Percentiles rank a stretch among this genome's conserved stretches.
These are phyloP conservation scores for Penicillium sp. DNA, from an alignment of 2,329 filamentous ascomycete species.

Conservation along the genomic window DNA sequence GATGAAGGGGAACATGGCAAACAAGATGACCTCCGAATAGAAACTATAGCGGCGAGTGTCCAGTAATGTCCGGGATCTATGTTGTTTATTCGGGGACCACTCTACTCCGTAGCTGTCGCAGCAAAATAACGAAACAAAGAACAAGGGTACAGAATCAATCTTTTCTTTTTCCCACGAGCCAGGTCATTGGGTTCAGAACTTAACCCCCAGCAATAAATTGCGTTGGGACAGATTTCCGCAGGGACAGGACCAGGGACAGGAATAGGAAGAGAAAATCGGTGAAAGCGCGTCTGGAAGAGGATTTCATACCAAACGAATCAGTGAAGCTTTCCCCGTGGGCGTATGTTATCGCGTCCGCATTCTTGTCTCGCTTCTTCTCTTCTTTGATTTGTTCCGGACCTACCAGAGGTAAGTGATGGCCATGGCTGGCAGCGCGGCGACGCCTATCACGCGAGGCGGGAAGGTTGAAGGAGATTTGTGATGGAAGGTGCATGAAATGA, in stretches of 20 bases:
- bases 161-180: constrained; percentile 8
- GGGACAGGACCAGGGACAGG: neutral
- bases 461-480: constrained; percentile 5
- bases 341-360: neutral
- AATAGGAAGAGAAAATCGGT: neutral
- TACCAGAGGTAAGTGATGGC: neutral
- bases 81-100: neutral
- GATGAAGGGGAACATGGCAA: neutral
- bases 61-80: neutral
- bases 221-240: neutral
- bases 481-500: constrained; percentile 12
- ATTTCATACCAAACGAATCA: neutral
- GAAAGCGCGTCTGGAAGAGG: neutral
- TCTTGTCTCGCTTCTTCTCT: neutral
- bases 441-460: constrained; percentile 2
- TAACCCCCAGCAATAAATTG: neutral
- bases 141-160: neutral
- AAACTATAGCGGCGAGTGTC: neutral
- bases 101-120: neutral
- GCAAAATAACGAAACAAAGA: neutral
- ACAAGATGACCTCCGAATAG: neutral
- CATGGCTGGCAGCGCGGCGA: neutral
- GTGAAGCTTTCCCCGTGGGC: neutral
- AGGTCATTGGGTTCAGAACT: constrained; percentile 9
- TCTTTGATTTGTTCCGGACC: neutral